A percentile compares a stretch with the other conserved stretches of the same genome.
Evolutionary conservation across 179 eudicot species (phyloP).

Genomic region (Heliamphora pulchella): DNA sequence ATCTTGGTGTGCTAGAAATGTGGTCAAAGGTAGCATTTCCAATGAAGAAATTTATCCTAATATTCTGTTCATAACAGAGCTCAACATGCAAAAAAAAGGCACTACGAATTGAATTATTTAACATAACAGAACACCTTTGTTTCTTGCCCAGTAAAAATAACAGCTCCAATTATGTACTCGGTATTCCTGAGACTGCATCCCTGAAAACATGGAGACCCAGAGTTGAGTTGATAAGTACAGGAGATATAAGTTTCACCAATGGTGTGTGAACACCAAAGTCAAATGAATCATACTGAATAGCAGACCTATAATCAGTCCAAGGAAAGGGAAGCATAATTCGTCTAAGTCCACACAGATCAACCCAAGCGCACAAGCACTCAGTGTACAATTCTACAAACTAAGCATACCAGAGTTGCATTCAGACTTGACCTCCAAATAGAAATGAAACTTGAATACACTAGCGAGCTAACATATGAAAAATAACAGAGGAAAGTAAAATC

Average conservation of each 20-base stretch:
- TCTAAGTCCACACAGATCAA: background rate
- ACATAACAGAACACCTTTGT: conserved; percentile 50
- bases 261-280: conserved; percentile 1
- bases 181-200: conserved; percentile 98
- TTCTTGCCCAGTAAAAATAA: conserved; percentile 90
- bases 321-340: background rate
- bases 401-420: background rate
- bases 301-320: conserved; percentile 3
- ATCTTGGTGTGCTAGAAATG: no score
- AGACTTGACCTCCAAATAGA: background rate
- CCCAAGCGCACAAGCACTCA: background rate
- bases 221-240: conserved; percentile 18
- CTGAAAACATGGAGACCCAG: conserved; percentile 34
- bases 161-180: conserved; percentile 75
- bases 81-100: conserved; percentile 3
- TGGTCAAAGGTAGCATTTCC: background rate
- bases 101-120: background rate
- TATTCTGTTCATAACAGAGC: background rate
- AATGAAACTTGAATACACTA: background rate
- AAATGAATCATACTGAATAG: background rate
- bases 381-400: background rate
- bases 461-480: background rate
- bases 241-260: background rate
- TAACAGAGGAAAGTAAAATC: conserved; percentile 16
- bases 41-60: background rate